Evolutionary conservation across 805 yeast genomes (phyloP), one percentile per base, ranked within the genome.

Genomic region (Zygosaccharomyces pseudorouxii): DNA sequence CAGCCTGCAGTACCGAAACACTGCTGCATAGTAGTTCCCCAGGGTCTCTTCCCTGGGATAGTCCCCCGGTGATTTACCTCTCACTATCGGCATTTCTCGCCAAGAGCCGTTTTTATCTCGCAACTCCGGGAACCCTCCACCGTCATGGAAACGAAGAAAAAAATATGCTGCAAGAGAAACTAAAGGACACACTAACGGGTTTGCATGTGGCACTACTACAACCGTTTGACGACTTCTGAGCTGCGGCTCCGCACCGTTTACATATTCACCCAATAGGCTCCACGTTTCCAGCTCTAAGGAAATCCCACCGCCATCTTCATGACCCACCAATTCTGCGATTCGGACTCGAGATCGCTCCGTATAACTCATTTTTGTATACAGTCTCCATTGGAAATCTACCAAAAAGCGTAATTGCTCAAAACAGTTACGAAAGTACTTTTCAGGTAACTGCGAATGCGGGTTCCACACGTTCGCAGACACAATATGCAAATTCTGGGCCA

Each of bases 401-500:
- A 65, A 48, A 39, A 65, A 63, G 27, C 63, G 52, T 39, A 58
- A 47, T 44, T 58, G 63, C 35, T 65, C 68, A 20, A 59, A 47
- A 20, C 61, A 43, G 1, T 64, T 56, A 46, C 58, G 61, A 49
- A 65, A 65, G 40, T 51, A 55, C 37, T 57, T 62, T 22, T 57
- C 58, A 6, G 57, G 49, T 35, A 63, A 48, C 12, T 30, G 47
- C n/a, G 64, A 57, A 23, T 53, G 46, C 10, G 64, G 54, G 41
- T 59, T 63, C 69, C 69, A 65, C 33, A 63, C 28, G 47, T 64
- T 60, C 20, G 58, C 39, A n/a, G 69, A 61, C 3, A 64, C 53
- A 23, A 55, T 55, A n/a, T 54, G 46, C 19, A 58, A 37, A 4
- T 22, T 27, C 36, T 20, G 10, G 36, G 45, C 54, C 51, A 51